Conservation (phyloP, 225 moss, liverwort and hornwort species). For the Ulota crispa region DNA sequence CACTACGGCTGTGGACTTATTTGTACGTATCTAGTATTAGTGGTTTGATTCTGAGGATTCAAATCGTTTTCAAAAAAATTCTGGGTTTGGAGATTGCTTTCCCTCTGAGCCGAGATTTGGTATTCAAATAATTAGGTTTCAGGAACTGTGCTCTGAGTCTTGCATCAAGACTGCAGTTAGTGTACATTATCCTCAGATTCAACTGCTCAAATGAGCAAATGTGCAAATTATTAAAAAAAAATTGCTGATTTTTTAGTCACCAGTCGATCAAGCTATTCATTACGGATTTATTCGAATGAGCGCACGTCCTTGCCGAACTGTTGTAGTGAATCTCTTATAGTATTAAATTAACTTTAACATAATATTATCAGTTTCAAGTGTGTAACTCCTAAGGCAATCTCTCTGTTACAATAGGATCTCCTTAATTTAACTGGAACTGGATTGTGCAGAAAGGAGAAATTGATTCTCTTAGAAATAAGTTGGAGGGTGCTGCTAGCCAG, state of each 20-base stretch:
- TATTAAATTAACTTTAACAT: background rate
- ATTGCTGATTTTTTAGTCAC: conserved; percentile 6
- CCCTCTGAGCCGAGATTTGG: background rate
- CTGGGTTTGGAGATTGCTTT: background rate
- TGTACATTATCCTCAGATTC: background rate
- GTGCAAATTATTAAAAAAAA: background rate
- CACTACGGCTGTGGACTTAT: conserved; percentile 37
- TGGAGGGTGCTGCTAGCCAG: conserved; percentile 36
- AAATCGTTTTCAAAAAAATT: background rate
- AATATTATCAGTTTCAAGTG: background rate
- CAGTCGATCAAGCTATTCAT: background rate
- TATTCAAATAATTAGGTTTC: background rate
- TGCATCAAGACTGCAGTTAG: background rate
- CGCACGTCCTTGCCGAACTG: background rate
- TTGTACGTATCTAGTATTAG: conserved; percentile 35
- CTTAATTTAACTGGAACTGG: conserved; percentile 7
- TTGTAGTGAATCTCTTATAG: background rate
- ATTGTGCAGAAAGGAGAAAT: conserved; percentile 57
- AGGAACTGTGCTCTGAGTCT: background rate
- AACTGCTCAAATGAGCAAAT: background rate
- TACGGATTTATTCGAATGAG: background rate
- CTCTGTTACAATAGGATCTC: background rate
- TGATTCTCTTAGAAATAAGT: conserved; percentile 48
- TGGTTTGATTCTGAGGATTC: background rate
- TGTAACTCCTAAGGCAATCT: background rate